These are phyloP conservation scores for Triticum aestivum DNA, from an alignment of 176 grass and related monocot species.

Conservation along the genomic window IWGSC_CS_RefSeq_v2.1 NC_057808.1:322482725-322483224, in stretches of 20 bases:
- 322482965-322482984: conserved; percentile 52
- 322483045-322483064: conserved; percentile 64
- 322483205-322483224: background rate
- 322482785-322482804: background rate
- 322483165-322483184: conserved; percentile 36
- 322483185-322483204: conserved; percentile 16
- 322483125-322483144: conserved; percentile 35
- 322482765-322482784: background rate
- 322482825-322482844: too few species aligned
- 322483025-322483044: conserved; percentile 37
- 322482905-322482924: conserved; percentile 28
- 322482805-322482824: background rate
- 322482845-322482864: too few species aligned
- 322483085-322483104: conserved; percentile 47
- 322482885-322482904: conserved; percentile 8
- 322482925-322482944: conserved; percentile 18
- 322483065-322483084: conserved; percentile 64
- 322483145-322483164: conserved; percentile 39
- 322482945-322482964: background rate
- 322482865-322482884: background rate
- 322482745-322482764: background rate
- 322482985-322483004: conserved; percentile 46
- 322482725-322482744: background rate
- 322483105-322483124: conserved; percentile 39
- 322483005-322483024: conserved; percentile 54